Evolutionary conservation across 2,329 filamentous ascomycete species (phyloP), one percentile per base, ranked within the genome.

Genomic region (Botryotinia calthae): DNA sequence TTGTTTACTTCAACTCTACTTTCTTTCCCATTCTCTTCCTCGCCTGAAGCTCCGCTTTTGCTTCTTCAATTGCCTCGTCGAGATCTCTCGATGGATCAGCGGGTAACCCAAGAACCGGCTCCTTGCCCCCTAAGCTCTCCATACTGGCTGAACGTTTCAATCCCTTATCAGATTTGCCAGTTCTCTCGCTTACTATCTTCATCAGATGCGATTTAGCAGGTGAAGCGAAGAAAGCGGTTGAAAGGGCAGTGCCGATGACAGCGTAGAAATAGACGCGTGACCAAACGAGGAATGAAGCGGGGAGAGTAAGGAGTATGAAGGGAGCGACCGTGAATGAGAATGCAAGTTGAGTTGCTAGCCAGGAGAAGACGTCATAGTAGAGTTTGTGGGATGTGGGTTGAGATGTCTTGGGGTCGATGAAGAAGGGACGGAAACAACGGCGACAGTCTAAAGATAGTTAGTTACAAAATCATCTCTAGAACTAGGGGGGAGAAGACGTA

Each of bases 351-450:
- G 95, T 97, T 20, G 88, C 85, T 40, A 97, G 70, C 82, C 88
- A 93, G 73, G 91, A 93, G 74, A 89, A 85, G 66, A 93, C 79
- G 79, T 99, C 96, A 83, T 99, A 99, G 84, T 94, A 95, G 74
- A 86, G 89, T 82, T 99, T 99, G 79, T 86, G 86, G 0, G 89
- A 84, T 0, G 90, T 90, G 2, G 92, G 89, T 70, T 87, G 87
- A 75, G 86, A 89, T 51, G 92, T 93, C 75, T 92, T 88, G 1
- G 94, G 88, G 70, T 94, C 90, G 65, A 98, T 85, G 86, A 99
- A 98, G 84, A 99, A 95, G 34, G 96, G 96, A 2, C 96, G 94
- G 73, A 98, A 83, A 79, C 95, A 88, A 71, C 96, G 93, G 70
- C 96, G 94, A 82, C 92, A 93, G 81, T 98, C 95, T 98, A 61